These are phyloP conservation scores for Fraxinus latifolia DNA, from an alignment of 305 asterid species.

Conservation along the genomic window DNA sequence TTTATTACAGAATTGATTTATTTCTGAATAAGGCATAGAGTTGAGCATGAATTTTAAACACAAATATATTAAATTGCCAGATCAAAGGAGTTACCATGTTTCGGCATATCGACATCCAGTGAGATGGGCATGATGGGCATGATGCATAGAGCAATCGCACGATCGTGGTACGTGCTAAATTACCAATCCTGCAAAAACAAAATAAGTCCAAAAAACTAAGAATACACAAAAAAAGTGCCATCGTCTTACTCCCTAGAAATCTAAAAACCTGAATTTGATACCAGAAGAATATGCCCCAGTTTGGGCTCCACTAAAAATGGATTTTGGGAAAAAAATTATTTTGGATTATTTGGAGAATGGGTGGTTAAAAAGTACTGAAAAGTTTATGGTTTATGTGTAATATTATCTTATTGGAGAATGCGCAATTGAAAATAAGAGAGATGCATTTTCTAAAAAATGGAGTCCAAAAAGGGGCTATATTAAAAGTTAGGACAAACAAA, in stretches of 20 bases:
- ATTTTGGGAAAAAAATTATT: neutral
- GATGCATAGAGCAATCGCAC: constrained; percentile 88
- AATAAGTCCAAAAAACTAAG: constrained; percentile 11
- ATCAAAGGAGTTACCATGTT: constrained; percentile 59
- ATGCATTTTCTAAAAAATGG: neutral
- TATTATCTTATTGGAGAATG: neutral
- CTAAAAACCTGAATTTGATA: neutral
- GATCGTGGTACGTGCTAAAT: constrained; percentile 81
- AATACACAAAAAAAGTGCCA: neutral
- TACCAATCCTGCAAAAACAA: constrained; percentile 64
- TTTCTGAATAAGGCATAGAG: constrained; percentile 11
- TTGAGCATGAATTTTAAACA: constrained; percentile 16
- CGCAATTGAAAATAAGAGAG: neutral
- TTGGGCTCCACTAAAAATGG: neutral
- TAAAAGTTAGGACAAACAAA: neutral
- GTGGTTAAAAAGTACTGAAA: neutral
- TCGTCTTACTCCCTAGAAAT: neutral
- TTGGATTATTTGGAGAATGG: neutral
- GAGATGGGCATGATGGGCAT: constrained; percentile 85
- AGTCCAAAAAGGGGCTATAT: neutral
- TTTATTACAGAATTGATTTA: neutral
- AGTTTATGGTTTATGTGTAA: neutral
- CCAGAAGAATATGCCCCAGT: neutral
- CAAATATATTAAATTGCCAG: constrained; percentile 17
- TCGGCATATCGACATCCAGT: constrained; percentile 86